Evolutionary conservation across 73 alveolate genomes (phyloP).

Genomic region (Blepharisma japonicum): DNA sequence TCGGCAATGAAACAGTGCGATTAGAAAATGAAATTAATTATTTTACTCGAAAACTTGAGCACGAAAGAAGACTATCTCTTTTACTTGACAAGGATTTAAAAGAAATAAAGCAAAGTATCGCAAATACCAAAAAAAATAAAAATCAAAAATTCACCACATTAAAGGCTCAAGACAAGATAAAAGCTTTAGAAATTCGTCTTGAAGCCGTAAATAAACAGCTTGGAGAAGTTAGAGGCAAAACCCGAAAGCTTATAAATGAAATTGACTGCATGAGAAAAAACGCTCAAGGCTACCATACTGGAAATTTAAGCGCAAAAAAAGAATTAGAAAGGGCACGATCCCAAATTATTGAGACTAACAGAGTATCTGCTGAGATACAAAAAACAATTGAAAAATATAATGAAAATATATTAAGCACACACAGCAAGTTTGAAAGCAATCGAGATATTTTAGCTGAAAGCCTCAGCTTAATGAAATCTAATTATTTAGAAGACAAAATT

Average conservation of each 20-base stretch:
- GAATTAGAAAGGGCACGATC: not conserved
- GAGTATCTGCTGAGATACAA: not conserved
- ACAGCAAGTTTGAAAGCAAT: not conserved
- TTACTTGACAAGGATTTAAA: constrained; percentile 3
- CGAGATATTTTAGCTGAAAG: not conserved
- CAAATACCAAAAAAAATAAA: not conserved
- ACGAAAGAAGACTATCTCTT: constrained; percentile 7
- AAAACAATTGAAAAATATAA: not conserved
- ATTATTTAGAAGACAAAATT: not conserved
- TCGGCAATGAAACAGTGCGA: not conserved
- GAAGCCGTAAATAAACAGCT: constrained; percentile 5
- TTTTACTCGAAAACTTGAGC: constrained; percentile 20
- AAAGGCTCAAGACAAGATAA: not conserved
- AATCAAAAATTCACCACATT: not conserved
- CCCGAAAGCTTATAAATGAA: not conserved
- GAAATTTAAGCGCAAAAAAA: not conserved
- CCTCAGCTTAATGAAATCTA: not conserved
- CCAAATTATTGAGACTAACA: not conserved
- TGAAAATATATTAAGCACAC: not conserved
- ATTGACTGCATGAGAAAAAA: not conserved
- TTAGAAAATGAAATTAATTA: not conserved
- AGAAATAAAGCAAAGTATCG: not conserved
- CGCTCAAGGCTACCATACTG: not conserved
- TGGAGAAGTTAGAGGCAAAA: not conserved
- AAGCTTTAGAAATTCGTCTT: not conserved